Base-by-base conservation (phyloP, 2,329 filamentous ascomycete species). In the Bipolaris gigantea region DNA sequence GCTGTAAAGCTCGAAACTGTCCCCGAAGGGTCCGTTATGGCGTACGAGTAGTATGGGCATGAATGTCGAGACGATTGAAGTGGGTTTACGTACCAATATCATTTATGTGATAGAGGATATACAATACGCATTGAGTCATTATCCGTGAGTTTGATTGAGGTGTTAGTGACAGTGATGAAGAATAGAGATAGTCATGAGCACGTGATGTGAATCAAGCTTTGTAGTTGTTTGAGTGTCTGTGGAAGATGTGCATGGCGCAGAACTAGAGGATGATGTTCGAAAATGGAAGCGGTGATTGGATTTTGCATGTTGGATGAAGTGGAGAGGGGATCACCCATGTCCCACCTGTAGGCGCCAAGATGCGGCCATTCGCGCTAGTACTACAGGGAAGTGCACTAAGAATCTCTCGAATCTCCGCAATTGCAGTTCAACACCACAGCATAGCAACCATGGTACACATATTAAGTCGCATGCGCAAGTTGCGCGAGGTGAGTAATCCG, bases 391-490 rank as follows among this genome's bases (percentile, higher is more conserved):
- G 25, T 39, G 47, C 48, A 53, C 53, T 58, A 57, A 61, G 65
- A 67, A 63, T 64, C 58, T 68, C 61, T 58, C 56, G 55, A 63
- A 64, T 43, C 59, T 64, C 60, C 55, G 57, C 60, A 63, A 58
- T 59, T 18, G 25, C 56, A 62, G 48, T 50, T 48, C 41, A 35
- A 55, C 38, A 53, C 34, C 52, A 56, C 41, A 53, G 42, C 56
- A 64, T 53, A 63, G 48, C 61, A 64, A 64, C 55, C 62, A 85
- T 84, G 82, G 79, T 81, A 48, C 77, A 79, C 61, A 74, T 89
- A 76, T 73, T 83, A 69, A 85, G 85, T 77, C 87, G 90, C 67
- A 86, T 91, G 83, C 85, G 87, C 73, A 85, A 85, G 76, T 79
- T 95, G 72, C 86, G 85, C 74, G 80, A 83, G 75, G 89, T 91